phyloP scores from a whole-genome alignment of 1,139 yeast genomes.

The Taiozyma sp. region DNA sequence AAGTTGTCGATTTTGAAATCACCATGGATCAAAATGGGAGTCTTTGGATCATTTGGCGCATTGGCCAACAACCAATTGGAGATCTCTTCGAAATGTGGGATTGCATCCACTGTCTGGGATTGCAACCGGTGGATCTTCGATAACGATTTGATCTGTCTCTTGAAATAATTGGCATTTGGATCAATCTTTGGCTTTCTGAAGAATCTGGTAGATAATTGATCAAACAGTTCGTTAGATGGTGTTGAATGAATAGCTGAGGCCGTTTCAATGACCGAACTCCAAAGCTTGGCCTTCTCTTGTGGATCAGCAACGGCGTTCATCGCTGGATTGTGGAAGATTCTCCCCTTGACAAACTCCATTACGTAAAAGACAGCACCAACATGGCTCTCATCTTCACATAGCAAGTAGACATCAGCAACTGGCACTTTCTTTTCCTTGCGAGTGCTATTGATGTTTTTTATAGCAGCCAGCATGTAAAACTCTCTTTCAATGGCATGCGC shows the following conservation, averaged over 20 bases:
- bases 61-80: conserved; percentile 38
- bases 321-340: conserved; percentile 52
- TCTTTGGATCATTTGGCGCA: conserved; percentile 45
- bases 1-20: conserved; percentile 66
- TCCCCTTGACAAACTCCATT: conserved; percentile 59
- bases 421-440: conserved; percentile 34
- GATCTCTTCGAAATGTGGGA: conserved; percentile 45
- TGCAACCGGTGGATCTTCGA: conserved; percentile 46
- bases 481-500: conserved; percentile 70
- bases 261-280: conserved; percentile 51
- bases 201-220: conserved; percentile 40
- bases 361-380: conserved; percentile 51
- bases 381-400: conserved; percentile 49
- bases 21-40: conserved; percentile 54
- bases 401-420: conserved; percentile 40
- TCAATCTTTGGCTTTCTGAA: conserved; percentile 36
- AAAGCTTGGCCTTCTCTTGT: conserved; percentile 29
- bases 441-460: conserved; percentile 29
- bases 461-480: conserved; percentile 48
- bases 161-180: conserved; percentile 36
- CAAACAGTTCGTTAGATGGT: conserved; percentile 42
- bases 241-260: conserved; percentile 49
- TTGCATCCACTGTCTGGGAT: conserved; percentile 43
- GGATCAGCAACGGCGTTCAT: conserved; percentile 33
- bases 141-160: conserved; percentile 51